Percentiles rank a stretch among this genome's conserved stretches.
phyloP scores from a whole-genome alignment of 2,329 filamentous ascomycete genomes.

The Penicillium brevicompactum region DNA sequence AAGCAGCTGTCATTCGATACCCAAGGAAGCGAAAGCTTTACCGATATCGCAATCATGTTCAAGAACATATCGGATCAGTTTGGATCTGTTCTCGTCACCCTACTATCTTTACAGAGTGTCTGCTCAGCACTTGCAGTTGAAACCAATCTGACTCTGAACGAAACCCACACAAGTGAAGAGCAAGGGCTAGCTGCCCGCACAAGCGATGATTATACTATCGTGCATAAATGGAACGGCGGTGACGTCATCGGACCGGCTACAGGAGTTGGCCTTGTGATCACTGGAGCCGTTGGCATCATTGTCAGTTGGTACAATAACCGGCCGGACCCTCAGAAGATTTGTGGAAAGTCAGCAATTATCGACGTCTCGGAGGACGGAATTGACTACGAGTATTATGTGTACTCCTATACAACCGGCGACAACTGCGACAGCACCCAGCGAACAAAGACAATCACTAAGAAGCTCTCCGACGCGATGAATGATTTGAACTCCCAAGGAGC shows the following conservation, averaged over 20 bases:
- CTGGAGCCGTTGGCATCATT: neutral
- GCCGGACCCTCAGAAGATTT: constrained; percentile 1
- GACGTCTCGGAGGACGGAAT: neutral
- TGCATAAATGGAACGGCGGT: neutral
- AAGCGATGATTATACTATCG: neutral
- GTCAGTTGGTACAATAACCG: neutral
- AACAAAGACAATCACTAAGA: neutral
- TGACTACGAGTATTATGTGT: constrained; percentile 3
- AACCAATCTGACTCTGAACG: neutral
- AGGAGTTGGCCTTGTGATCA: neutral
- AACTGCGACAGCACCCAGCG: constrained; percentile 7
- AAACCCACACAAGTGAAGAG: neutral
- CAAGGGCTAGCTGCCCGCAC: neutral
- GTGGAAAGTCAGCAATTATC: neutral
- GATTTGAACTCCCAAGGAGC: neutral
- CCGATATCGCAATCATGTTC: constrained; percentile 4
- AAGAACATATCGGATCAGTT: neutral
- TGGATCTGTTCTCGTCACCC: neutral
- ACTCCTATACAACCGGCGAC: constrained; percentile 5
- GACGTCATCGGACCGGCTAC: neutral
- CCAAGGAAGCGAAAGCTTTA: neutral
- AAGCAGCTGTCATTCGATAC: neutral
- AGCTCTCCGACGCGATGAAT: constrained; percentile 1
- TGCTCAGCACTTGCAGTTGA: constrained; percentile 2
- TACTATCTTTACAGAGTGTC: neutral